A percentile compares a stretch with the other conserved stretches of the same genome.
Conservation (phyloP, 192 early-diverging fungal genomes). For the Endogone sp. region DNA sequence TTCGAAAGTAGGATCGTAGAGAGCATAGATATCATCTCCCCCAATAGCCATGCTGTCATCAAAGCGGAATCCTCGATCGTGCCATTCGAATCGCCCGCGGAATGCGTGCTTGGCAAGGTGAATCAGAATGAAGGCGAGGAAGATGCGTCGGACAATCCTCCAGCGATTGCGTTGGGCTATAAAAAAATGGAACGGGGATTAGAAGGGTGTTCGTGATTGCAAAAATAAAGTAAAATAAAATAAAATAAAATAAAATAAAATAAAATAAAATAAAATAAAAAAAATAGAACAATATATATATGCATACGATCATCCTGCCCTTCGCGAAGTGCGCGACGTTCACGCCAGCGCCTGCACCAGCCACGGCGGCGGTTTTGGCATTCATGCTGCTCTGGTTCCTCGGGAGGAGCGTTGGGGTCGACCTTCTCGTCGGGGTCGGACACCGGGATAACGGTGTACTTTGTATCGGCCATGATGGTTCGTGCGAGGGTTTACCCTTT, state of each 20-base stretch:
- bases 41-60: no score
- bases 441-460: not conserved
- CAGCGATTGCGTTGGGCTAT: not conserved
- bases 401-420: not conserved
- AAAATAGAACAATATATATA: not conserved
- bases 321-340: not conserved
- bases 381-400: not conserved
- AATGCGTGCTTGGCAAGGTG: not conserved
- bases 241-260: no score
- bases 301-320: not conserved
- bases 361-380: no score
- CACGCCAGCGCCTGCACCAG: not conserved
- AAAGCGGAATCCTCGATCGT: not conserved
- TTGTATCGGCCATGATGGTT: not conserved
- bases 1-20: not conserved
- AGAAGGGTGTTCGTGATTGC: no score
- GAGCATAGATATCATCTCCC: not conserved
- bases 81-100: not conserved
- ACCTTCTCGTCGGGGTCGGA: not conserved
- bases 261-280: not conserved
- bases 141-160: not conserved
- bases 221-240: no score
- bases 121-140: not conserved
- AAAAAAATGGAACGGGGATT: no score
- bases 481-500: no score